Percentiles rank a stretch among this genome's conserved stretches.
phyloP scores from a whole-genome alignment of 2,329 filamentous ascomycete species.

The Pseudogymnoascus sp. region DNA sequence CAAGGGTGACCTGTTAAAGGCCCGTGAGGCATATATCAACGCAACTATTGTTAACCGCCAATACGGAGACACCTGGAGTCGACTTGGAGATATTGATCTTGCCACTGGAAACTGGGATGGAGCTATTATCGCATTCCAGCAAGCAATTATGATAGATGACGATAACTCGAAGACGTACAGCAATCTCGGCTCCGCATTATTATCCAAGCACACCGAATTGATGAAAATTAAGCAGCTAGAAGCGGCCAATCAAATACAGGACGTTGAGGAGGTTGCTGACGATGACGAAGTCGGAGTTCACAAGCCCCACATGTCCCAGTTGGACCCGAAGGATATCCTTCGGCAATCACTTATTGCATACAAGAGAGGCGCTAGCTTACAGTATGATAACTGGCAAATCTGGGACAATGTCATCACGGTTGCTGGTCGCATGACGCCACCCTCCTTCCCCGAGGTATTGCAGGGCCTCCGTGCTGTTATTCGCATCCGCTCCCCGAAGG shows the following conservation, averaged over 20 bases:
- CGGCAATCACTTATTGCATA: conserved; percentile 74
- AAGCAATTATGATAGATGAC: conserved; percentile 77
- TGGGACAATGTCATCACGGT: conserved; percentile 96
- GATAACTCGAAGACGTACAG: conserved; percentile 90
- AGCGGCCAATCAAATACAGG: conserved; percentile 15
- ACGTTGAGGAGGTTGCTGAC: conserved; percentile 24
- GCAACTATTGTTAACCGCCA: conserved; percentile 73
- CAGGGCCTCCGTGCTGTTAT: conserved; percentile 68
- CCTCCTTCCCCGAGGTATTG: conserved; percentile 66
- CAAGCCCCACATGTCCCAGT: conserved; percentile 9
- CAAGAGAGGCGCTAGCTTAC: conserved; percentile 75
- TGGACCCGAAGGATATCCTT: conserved; percentile 40
- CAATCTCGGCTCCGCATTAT: conserved; percentile 79
- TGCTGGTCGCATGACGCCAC: conserved; percentile 66
- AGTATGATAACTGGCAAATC: conserved; percentile 82
- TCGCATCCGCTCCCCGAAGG: conserved; percentile 55
- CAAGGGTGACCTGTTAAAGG: conserved; percentile 56
- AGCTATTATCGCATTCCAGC: conserved; percentile 74
- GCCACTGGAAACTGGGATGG: conserved; percentile 68
- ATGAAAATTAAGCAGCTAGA: conserved; percentile 25
- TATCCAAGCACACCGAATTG: conserved; percentile 55
- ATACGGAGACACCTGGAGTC: conserved; percentile 79
- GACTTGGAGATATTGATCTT: conserved; percentile 79
- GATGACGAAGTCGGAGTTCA: conserved; percentile 21
- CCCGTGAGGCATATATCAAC: conserved; percentile 68